Conservation (phyloP, 441 rosid genomes). For the Eugenia klotzschiana region DNA sequence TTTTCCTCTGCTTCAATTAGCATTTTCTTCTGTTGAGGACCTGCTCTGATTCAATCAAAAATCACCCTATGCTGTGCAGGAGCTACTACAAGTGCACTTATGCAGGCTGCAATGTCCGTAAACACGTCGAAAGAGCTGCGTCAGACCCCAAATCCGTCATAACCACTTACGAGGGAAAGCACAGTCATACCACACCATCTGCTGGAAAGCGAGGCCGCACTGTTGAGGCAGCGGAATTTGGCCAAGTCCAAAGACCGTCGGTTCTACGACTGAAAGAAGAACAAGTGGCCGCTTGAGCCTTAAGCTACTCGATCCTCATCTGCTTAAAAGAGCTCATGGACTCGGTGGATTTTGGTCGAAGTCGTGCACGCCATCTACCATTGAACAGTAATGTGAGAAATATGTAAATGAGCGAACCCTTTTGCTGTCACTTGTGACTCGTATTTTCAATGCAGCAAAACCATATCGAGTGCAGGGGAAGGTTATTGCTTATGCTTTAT, state of each 20-base stretch:
- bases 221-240: background rate
- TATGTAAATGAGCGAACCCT: background rate
- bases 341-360: background rate
- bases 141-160: constrained; percentile 6
- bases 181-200: constrained; percentile 1
- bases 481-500: background rate
- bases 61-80: background rate
- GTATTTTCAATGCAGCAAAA: background rate
- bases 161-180: constrained; percentile 11
- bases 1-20: background rate
- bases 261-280: constrained; percentile 6
- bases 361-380: background rate
- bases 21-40: background rate
- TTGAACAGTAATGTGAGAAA: background rate
- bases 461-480: background rate
- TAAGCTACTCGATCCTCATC: background rate
- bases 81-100: constrained; percentile 13
- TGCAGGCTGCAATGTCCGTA: constrained; percentile 7
- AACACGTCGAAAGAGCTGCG: constrained; percentile 8
- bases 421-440: background rate
- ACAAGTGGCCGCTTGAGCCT: constrained; percentile 3
- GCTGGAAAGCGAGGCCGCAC: constrained; percentile 5
- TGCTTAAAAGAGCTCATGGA: background rate
- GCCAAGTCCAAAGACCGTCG: background rate
- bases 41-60: background rate